Percentiles rank a stretch among this genome's conserved stretches.
Conservation (phyloP, 495 filamentous ascomycete genomes). For the Letharia columbiana region DNA sequence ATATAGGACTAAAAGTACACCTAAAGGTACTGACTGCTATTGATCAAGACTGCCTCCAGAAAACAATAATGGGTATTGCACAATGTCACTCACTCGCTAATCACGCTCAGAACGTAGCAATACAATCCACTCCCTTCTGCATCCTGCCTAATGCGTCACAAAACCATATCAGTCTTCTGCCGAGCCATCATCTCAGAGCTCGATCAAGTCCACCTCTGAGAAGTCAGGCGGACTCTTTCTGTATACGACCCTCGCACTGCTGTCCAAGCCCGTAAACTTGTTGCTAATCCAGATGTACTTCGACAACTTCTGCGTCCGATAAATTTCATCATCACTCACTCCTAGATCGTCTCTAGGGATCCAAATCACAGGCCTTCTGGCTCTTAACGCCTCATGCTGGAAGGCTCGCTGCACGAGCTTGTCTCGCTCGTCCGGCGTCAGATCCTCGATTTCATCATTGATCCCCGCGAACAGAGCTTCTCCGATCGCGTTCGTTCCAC, state of each 20-base stretch:
- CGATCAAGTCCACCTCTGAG: constrained; percentile 81
- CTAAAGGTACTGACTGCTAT: no score
- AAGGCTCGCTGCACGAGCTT: constrained; percentile 80
- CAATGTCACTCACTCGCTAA: background rate
- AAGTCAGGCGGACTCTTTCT: constrained; percentile 86
- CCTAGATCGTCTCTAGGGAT: constrained; percentile 88
- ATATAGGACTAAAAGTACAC: no score
- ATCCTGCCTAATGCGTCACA: background rate
- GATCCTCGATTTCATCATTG: constrained; percentile 86
- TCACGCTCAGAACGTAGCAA: background rate
- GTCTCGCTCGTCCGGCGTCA: constrained; percentile 86
- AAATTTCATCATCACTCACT: constrained; percentile 84
- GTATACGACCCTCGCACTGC: constrained; percentile 78
- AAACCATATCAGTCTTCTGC: background rate
- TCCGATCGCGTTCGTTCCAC: constrained; percentile 45
- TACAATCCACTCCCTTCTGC: background rate
- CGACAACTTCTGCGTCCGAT: constrained; percentile 64
- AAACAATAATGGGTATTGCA: background rate
- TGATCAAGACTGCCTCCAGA: background rate
- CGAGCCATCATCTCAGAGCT: constrained; percentile 35
- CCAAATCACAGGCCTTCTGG: constrained; percentile 84
- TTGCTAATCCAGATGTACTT: constrained; percentile 91
- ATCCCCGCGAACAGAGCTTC: constrained; percentile 77
- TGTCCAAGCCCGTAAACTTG: constrained; percentile 78
- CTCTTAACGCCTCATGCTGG: constrained; percentile 79